Evolutionary conservation across 2,329 filamentous ascomycete species (phyloP), one percentile per base, ranked within the genome.

Genomic region (Colletotrichum paranaense): DNA sequence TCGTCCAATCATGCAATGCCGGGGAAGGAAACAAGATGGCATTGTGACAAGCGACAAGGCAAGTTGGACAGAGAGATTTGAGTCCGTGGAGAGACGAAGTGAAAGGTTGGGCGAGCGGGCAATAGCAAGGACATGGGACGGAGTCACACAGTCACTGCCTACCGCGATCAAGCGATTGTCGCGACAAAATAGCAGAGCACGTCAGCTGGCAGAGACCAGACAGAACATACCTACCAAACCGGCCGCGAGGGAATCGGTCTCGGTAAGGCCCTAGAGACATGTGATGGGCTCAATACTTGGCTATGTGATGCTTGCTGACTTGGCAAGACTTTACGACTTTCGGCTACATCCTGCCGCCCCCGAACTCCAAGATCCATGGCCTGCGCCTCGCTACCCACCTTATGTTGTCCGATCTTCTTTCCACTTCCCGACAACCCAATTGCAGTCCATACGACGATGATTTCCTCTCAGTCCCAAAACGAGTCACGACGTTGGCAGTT

Each of bases 331-430:
- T 38, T 12, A 35, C 24, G 28, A 53, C 26, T 55, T 66, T 66
- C 65, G 69, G 69, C 38, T 68, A 42, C 24, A n/a, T 9, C 19
- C 16, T 68, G 58, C 68, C 68, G 64, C 58, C 14, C 42, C n/a
- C 24, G 30, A 28, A 35, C 32, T 24, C 28, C 56, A 52, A 26
- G 26, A 19, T 19, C 16, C 53, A 56, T 11, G 52, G 32, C 32
- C 52, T 49, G 28, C 26, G 57, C 38, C 64, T 62, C 49, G 57
- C 19, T 58, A 26, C 55, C 55, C 66, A 68, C 49, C 38, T 62
- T 24, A 32, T 64, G 28, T 63, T 35, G 28, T 35, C 42, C 28
- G 19, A 49, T 49, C 6, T 67, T 56, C 38, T 32, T 60, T 63
- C 38, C 65, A 52, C 28, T 59, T 58, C 38, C 69, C 42, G 57